These are phyloP conservation scores for Penicillium hesseltinei DNA, from an alignment of 2,329 filamentous ascomycete genomes.

Conservation along the genomic window DNA sequence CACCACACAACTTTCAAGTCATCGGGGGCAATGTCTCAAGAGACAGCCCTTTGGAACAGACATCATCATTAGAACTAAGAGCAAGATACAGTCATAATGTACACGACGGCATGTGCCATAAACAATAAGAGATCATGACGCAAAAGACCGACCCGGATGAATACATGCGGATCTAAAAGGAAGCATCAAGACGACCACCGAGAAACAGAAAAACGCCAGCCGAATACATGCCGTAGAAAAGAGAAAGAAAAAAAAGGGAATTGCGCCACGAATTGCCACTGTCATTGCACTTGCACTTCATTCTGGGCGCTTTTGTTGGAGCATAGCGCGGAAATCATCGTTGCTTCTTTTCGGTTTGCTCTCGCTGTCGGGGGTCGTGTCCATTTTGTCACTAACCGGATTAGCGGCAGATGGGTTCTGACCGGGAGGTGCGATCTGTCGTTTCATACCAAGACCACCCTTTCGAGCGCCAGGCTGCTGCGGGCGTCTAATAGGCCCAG, in stretches of 20 bases:
- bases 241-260: not conserved
- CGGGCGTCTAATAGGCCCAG: constrained; percentile 46
- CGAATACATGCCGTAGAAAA: constrained; percentile 25
- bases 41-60: constrained; percentile 16
- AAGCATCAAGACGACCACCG: constrained; percentile 10
- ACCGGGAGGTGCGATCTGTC: constrained; percentile 29
- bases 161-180: constrained; percentile 10
- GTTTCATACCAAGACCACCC: constrained; percentile 52
- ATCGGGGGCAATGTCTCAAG: constrained; percentile 8
- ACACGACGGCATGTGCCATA: constrained; percentile 20
- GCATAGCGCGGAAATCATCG: constrained; percentile 57
- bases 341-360: constrained; percentile 52
- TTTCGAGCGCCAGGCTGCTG: constrained; percentile 43
- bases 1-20: not conserved
- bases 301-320: constrained; percentile 42
- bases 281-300: constrained; percentile 25
- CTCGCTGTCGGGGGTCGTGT: constrained; percentile 30
- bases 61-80: constrained; percentile 28
- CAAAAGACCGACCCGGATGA: constrained; percentile 9
- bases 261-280: constrained; percentile 21
- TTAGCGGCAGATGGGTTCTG: constrained; percentile 5
- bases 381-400: constrained; percentile 20
- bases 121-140: constrained; percentile 9
- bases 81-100: constrained; percentile 25
- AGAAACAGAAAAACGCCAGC: constrained; percentile 26